These are phyloP conservation scores for Neofusicoccum ribis DNA, from an alignment of 2,329 filamentous ascomycete species.

Conservation along the genomic window DNA sequence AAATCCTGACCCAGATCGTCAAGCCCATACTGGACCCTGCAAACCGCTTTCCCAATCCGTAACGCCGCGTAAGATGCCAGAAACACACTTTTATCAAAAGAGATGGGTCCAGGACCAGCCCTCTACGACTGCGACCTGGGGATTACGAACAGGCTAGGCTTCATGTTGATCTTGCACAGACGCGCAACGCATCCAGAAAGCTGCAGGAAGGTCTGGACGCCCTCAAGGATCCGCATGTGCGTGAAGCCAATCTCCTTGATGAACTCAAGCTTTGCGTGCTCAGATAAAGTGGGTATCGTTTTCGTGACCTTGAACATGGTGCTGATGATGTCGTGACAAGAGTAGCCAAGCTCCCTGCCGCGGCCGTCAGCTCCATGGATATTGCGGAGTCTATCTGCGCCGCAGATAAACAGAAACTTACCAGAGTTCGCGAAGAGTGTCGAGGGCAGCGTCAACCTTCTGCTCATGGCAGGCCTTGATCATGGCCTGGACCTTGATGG, in stretches of 20 bases:
- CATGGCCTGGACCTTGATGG: conserved; percentile 98
- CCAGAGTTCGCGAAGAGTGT: conserved; percentile 88
- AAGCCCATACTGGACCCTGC: background rate
- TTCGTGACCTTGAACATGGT: conserved; percentile 99
- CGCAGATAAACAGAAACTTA: conserved; percentile 33
- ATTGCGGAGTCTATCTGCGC: background rate
- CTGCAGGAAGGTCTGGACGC: conserved; percentile 91
- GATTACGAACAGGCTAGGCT: conserved; percentile 72
- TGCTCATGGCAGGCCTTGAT: conserved; percentile 95
- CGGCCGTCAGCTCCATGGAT: background rate
- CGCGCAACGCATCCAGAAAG: conserved; percentile 89
- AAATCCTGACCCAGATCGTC: background rate
- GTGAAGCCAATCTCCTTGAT: conserved; percentile 99
- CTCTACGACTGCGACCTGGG: conserved; percentile 24
- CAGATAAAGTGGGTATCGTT: conserved; percentile 85
- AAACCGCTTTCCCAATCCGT: conserved; percentile 1
- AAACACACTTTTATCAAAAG: conserved; percentile 5
- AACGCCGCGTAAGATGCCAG: conserved; percentile 11
- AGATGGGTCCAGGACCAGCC: background rate
- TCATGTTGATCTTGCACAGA: conserved; percentile 95
- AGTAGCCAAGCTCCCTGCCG: conserved; percentile 79
- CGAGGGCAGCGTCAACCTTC: conserved; percentile 83
- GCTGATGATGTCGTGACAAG: conserved; percentile 97
- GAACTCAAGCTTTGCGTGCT: conserved; percentile 95
- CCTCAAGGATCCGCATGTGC: conserved; percentile 98